Evolutionary conservation across 2,329 filamentous ascomycete species (phyloP), one percentile per base, ranked within the genome.

Genomic region (Fusarium sambucinum): DNA sequence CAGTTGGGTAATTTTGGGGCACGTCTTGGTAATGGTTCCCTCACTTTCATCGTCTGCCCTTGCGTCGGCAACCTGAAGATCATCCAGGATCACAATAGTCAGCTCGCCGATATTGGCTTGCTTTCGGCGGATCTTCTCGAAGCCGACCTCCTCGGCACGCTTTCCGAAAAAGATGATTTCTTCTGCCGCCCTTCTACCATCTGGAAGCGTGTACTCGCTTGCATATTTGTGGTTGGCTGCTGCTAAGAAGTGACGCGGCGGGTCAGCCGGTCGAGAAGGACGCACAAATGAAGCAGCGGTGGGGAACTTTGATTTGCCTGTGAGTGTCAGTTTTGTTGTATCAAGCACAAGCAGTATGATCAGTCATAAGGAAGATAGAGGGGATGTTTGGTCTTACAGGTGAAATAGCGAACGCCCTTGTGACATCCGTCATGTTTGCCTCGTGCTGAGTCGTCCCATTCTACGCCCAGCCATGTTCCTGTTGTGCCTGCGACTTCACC

Each of bases 351-450:
- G 7, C 16, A 56, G 6, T 17, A 29, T 13, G 12, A n/a, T 11
- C 16, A 50, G 17, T 11, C 23, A 12, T 41, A 8, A 16, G 16
- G 5, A 21, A 12, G n/a, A 13, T 7, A 6, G 3, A 38, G n/a
- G 5, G 11, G 3, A 2, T 27, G 45, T 37, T 6, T 19, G 10
- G 29, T 54, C 82, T 76, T 86, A 95, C 95, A 97, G 72, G 85
- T 82, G 75, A 98, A 98, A 77, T 97, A 97, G 65, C 87, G 89
- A 65, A 86, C 84, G 62, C 91, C 93, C 68, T 91, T 89, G 79
- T 96, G 89, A 63, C 90, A 89, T 61, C 96, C 96, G 74, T 95
- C 88, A 80, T 99, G 94, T 82, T 97, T 98, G 64, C 96, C 96
- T 74, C 94, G 87, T 37, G 84, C 85, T 58, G 89, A 83, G 77